Evolutionary conservation across 2,329 filamentous ascomycete genomes (phyloP), one percentile per base, ranked within the genome.

Genomic region (Nemania serpens): DNA sequence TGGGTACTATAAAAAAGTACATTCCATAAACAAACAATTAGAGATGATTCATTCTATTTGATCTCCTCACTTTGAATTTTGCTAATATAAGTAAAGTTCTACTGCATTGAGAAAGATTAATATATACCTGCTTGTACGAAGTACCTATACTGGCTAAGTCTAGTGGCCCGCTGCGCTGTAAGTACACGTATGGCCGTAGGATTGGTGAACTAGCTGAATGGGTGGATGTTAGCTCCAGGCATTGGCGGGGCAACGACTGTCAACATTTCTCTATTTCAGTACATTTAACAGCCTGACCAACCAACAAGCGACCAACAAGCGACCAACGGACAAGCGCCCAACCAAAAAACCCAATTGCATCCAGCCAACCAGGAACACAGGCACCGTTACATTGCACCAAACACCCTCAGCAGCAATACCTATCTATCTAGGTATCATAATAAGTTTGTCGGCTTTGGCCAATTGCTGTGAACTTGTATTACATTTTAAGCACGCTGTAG

Each of bases 181-280:
- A 29, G 36, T 54, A 59, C 59, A 59, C 47, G 56, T 62, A 57
- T 25, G 10, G 6, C 3, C 10, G 17, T 15, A 17, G 48, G 45
- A 62, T 62, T 64, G 62, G 55, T 25, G 52, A 43, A 43, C 29
- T 37, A 17, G 17, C 20, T 15, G 17, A 33, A 22, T 49, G 37
- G 18, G 51, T 22, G 50, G 34, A 36, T 6, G 33, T n/a, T 36
- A 11, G 41, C 39, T 42, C 55, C 61, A 45, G 15, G 4, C 18
- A 59, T 72, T 69, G 67, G 49, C 68, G 11, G 18, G 63, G 62
- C 64, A 71, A 72, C 70, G 36, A 17, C 55, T 55, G 25, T 72
- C 68, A 71, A 72, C 67, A 72, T 64, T 56, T 47, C 37, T 18
- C 39, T 41, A 10, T 17, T 52, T 41, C 54, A 13, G 25, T 39